Evolutionary conservation across 2,329 filamentous ascomycete genomes (phyloP), one percentile per base, ranked within the genome.

Genomic region (Monosporascus sp.): DNA sequence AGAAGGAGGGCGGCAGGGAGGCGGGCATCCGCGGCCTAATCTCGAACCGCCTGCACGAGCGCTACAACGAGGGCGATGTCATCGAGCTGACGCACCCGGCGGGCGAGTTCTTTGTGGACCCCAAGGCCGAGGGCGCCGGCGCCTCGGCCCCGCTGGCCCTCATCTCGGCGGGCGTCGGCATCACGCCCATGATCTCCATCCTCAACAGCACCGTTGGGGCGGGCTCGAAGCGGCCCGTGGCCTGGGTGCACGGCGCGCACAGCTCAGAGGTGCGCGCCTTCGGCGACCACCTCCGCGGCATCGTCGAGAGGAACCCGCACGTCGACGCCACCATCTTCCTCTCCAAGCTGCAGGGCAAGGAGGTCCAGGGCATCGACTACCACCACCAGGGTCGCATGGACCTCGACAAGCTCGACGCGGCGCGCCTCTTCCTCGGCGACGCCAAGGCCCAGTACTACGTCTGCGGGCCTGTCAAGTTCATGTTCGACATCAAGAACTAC

Each of bases 381-480:
- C 70, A 86, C 53, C 74, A 82, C 59, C 69, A 72, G 8, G 82
- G 85, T 3, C 75, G 81, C 7, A 69, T 89, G 17, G 75, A 83
- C 53, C 66, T 91, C n/a, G 68, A 72, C 34, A 76, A 74, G 51
- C 65, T 89, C 38, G 76, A 81, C 57, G 65, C 69, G 24, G 72
- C 79, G 8, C 63, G 81, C 46, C 70, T 92, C n/a, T 81, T 77
- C 58, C 64, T 85, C 1, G 70, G 74, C 20, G 72, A 86, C 59
- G 48, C 68, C 1, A 70, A 70, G 44, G 76, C 88, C 0, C 74
- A 84, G 62, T 92, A 90, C 67, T 91, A 81, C 60, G 71, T 89
- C 50, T 92, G 89, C 63, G 89, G 88, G 0, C 88, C 88, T 0
- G 75, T 78, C 54, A 65, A 67, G 7, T 92, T 90, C 74, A 92